These are phyloP conservation scores for Allium cepa DNA, from an alignment of 106 monocot genomes.

Conservation along the genomic window DNA sequence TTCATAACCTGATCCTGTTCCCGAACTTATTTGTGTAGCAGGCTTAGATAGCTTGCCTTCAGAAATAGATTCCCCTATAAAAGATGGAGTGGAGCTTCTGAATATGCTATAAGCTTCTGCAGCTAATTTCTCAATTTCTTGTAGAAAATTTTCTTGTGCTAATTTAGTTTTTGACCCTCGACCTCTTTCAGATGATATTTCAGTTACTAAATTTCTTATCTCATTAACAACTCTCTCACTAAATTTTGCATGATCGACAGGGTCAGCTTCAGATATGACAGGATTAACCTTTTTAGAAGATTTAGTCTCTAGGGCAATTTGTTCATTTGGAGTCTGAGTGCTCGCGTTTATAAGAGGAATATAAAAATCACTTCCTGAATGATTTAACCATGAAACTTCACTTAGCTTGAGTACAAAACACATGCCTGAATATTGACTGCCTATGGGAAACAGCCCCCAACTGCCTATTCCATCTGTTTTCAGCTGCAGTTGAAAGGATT, in stretches of 20 bases:
- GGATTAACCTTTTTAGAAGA: neutral
- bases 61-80: slow-evolving; percentile 38
- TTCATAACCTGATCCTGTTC: slow-evolving; percentile 89
- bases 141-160: slow-evolving; percentile 67
- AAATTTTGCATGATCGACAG: slow-evolving; percentile 22
- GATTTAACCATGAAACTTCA: slow-evolving; percentile 72
- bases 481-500: slow-evolving; percentile 42
- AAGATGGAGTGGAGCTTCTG: slow-evolving; percentile 45
- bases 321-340: slow-evolving; percentile 17
- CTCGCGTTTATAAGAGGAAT: slow-evolving; percentile 48
- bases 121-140: slow-evolving; percentile 95
- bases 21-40: slow-evolving; percentile 39
- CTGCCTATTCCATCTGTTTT: slow-evolving; percentile 58
- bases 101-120: slow-evolving; percentile 95
- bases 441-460: slow-evolving; percentile 50
- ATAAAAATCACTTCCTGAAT: slow-evolving; percentile 78
- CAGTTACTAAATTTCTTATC: slow-evolving; percentile 76
- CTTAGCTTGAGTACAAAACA: slow-evolving; percentile 88
- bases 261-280: slow-evolving; percentile 6
- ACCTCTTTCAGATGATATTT: slow-evolving; percentile 65
- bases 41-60: slow-evolving; percentile 21
- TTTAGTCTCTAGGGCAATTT: neutral
- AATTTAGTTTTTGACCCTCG: slow-evolving; percentile 56
- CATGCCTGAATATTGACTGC: slow-evolving; percentile 49
- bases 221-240: slow-evolving; percentile 67